These are phyloP conservation scores for Podospora conica DNA, from an alignment of 495 filamentous ascomycete species.

Conservation along the genomic window DNA sequence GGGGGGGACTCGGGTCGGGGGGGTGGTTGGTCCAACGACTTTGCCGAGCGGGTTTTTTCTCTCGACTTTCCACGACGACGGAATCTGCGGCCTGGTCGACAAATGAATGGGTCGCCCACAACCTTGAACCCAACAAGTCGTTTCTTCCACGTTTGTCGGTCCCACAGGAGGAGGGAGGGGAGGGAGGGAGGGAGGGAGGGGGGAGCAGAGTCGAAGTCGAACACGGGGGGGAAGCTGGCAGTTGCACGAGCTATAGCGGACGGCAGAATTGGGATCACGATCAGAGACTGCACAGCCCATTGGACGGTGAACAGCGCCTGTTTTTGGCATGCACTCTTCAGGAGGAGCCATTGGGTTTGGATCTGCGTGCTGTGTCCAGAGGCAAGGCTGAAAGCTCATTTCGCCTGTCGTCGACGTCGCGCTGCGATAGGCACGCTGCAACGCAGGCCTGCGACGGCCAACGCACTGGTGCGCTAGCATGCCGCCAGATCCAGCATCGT, in stretches of 20 bases:
- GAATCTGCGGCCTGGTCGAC: constrained; percentile 10
- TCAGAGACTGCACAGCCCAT: constrained; percentile 13
- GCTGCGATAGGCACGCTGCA: constrained; percentile 18
- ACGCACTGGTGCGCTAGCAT: constrained; percentile 19
- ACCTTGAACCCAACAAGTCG: background rate
- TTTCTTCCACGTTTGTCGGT: background rate
- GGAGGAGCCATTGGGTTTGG: constrained; percentile 8
- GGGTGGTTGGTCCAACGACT: background rate
- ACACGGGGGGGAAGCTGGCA: constrained; percentile 7
- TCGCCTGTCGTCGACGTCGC: constrained; percentile 17
- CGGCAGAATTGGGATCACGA: constrained; percentile 1
- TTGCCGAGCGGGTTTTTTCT: constrained; percentile 3
- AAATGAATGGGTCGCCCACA: background rate
- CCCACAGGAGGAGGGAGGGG: background rate
- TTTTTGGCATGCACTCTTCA: constrained; percentile 25
- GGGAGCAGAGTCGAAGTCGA: background rate
- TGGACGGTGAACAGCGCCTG: constrained; percentile 21
- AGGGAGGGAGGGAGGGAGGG: background rate
- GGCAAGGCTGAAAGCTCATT: constrained; percentile 25
- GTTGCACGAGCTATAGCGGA: constrained; percentile 7
- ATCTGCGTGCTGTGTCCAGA: background rate
- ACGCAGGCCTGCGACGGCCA: constrained; percentile 5
- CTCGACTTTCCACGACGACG: background rate
- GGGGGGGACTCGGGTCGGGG: constrained; percentile 2
- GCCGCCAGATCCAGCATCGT: constrained; percentile 1